These are phyloP conservation scores for Phytophthora sansomeana DNA, from an alignment of 352 stramenopile species.

Conservation along the genomic window DNA sequence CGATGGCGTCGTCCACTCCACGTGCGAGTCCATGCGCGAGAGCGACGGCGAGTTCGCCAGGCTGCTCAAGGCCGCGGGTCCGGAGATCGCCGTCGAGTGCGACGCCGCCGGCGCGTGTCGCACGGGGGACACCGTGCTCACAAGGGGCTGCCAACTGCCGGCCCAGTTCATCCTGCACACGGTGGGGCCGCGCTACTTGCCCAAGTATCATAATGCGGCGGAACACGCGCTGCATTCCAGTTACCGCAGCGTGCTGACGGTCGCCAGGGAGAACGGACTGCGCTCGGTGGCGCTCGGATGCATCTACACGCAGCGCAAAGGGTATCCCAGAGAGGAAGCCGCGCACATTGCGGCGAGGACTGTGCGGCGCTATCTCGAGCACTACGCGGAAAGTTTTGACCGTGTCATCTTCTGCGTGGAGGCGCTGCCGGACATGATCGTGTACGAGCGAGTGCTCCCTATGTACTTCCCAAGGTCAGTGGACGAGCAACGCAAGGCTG, in stretches of 20 bases:
- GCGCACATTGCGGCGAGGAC: constrained; percentile 76
- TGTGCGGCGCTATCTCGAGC: constrained; percentile 82
- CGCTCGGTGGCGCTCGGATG: constrained; percentile 76
- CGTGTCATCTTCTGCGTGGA: constrained; percentile 76
- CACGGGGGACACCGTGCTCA: constrained; percentile 87
- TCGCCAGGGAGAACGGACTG: constrained; percentile 72
- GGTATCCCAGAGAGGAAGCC: constrained; percentile 81
- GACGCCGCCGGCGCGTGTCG: constrained; percentile 63
- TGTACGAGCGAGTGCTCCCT: constrained; percentile 70
- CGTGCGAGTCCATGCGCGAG: constrained; percentile 76
- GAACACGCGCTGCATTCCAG: constrained; percentile 87
- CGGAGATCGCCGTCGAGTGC: constrained; percentile 81
- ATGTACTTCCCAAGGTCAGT: constrained; percentile 75
- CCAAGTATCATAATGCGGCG: constrained; percentile 77
- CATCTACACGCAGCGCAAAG: constrained; percentile 79
- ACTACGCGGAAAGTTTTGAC: constrained; percentile 66
- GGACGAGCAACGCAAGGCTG: constrained; percentile 45
- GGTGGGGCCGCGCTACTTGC: constrained; percentile 85
- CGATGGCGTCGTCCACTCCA: constrained; percentile 85
- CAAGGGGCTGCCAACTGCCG: constrained; percentile 73
- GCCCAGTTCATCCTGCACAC: constrained; percentile 86
- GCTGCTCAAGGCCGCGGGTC: constrained; percentile 75
- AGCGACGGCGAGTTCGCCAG: constrained; percentile 65
- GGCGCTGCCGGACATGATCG: constrained; percentile 60
- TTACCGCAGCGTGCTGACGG: constrained; percentile 70